Evolutionary conservation across 768 basidiomycete genomes (phyloP).

Genomic region (Gyrodon lividus): DNA sequence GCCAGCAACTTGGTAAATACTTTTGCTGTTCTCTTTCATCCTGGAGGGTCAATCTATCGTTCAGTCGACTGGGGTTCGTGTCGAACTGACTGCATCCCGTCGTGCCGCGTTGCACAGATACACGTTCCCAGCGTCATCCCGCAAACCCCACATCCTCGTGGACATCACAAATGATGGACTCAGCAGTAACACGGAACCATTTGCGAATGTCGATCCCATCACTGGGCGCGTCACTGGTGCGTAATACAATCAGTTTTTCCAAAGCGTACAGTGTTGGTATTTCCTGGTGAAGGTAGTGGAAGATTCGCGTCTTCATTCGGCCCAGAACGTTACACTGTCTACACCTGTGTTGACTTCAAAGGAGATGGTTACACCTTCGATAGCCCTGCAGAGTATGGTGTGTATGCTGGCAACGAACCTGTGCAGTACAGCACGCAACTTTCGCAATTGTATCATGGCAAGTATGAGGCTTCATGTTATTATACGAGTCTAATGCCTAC

Average conservation of each 20-base stretch:
- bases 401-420: slow-evolving; percentile 51
- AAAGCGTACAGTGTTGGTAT: neutral
- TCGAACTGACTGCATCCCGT: slow-evolving; percentile 59
- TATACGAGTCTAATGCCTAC: too few species aligned
- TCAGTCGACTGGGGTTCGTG: slow-evolving; percentile 55
- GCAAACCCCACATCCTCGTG: slow-evolving; percentile 51
- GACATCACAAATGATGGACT: slow-evolving; percentile 66
- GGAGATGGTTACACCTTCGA: slow-evolving; percentile 48
- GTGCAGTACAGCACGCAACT: slow-evolving; percentile 45
- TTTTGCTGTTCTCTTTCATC: neutral
- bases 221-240: slow-evolving; percentile 51
- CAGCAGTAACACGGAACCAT: slow-evolving; percentile 47
- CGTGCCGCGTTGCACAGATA: slow-evolving; percentile 60
- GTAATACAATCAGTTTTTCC: neutral
- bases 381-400: slow-evolving; percentile 54
- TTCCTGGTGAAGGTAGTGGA: slow-evolving; percentile 28
- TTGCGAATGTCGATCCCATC: slow-evolving; percentile 46
- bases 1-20: slow-evolving; percentile 52
- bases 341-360: slow-evolving; percentile 60
- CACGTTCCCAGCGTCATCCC: slow-evolving; percentile 49
- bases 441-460: too few species aligned
- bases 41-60: neutral
- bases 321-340: slow-evolving; percentile 55
- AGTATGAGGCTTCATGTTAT: too few species aligned
- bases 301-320: slow-evolving; percentile 59